phyloP scores from a whole-genome alignment of 805 yeast species.

The Candida railenensis region DNA sequence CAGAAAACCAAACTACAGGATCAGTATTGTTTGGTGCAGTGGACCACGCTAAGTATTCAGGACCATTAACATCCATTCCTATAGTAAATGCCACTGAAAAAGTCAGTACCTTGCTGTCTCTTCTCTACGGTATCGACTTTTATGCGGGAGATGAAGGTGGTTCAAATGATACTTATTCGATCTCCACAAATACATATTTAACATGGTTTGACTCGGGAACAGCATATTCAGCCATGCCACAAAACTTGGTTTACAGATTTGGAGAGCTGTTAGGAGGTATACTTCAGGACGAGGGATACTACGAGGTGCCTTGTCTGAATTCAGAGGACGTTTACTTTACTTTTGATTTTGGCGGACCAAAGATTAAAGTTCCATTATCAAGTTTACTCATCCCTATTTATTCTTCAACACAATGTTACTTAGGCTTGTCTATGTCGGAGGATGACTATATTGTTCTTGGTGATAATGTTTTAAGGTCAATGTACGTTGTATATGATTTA shows the following conservation, averaged over 20 bases:
- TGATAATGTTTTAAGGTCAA: slow-evolving; percentile 61
- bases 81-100: slow-evolving; percentile 14
- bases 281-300: neutral
- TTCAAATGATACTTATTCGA: slow-evolving; percentile 44
- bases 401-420: no score
- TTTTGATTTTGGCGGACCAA: slow-evolving; percentile 3
- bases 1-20: slow-evolving; percentile 42
- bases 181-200: slow-evolving; percentile 16
- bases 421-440: no score
- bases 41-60: slow-evolving; percentile 61
- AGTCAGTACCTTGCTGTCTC: neutral
- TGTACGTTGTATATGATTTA: slow-evolving; percentile 66
- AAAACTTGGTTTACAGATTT: slow-evolving; percentile 12
- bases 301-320: neutral
- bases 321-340: neutral
- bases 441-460: slow-evolving; percentile 48
- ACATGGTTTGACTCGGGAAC: slow-evolving; percentile 37
- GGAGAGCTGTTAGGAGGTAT: slow-evolving; percentile 10
- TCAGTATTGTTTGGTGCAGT: slow-evolving; percentile 71
- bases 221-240: slow-evolving; percentile 45
- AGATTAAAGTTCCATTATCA: slow-evolving; percentile 3
- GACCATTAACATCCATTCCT: slow-evolving; percentile 50
- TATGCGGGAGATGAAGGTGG: neutral
- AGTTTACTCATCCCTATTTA: neutral
- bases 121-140: neutral